Evolutionary conservation across 192 early-diverging fungal genomes (phyloP).

Genomic region (Backusella mclennaniae): DNA sequence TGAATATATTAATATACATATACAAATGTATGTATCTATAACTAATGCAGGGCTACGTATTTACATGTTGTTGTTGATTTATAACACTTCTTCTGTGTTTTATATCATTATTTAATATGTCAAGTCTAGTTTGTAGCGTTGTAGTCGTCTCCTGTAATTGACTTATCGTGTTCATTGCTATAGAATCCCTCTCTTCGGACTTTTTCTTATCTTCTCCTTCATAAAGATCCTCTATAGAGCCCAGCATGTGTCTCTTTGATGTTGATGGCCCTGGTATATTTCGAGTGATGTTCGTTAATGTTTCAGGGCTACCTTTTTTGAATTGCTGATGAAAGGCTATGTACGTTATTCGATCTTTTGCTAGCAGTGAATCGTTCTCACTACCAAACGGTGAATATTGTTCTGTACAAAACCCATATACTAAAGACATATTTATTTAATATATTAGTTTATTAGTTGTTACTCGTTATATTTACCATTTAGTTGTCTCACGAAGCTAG

Average conservation of each 20-base stretch:
- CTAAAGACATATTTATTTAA: neutral
- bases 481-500: neutral
- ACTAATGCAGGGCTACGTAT: neutral
- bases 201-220: neutral
- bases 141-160: neutral
- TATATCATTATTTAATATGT: neutral
- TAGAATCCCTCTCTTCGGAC: neutral
- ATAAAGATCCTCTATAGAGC: neutral
- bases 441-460: neutral
- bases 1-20: neutral
- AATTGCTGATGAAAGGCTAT: neutral
- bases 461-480: neutral
- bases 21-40: neutral
- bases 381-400: neutral
- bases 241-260: neutral
- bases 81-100: neutral
- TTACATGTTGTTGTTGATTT: neutral
- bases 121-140: neutral
- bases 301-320: neutral
- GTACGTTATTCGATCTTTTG: neutral
- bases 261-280: neutral
- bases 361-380: neutral
- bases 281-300: neutral
- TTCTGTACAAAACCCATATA: neutral
- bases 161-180: neutral